These are phyloP conservation scores for Drechslera avenae DNA, from an alignment of 2,329 filamentous ascomycete species.

Conservation along the genomic window DNA sequence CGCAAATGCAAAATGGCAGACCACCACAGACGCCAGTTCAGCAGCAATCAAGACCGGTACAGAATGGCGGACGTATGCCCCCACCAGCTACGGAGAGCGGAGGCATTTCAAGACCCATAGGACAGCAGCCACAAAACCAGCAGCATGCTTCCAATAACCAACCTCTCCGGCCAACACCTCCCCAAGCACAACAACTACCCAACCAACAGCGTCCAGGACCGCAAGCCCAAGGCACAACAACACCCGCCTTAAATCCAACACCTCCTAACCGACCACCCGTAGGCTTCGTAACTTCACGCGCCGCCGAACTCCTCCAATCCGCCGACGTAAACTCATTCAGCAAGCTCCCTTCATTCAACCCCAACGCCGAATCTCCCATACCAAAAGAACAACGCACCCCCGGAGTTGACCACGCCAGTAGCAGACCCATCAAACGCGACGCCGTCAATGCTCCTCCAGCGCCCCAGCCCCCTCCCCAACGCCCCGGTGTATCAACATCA, in stretches of 20 bases:
- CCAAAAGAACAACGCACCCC: constrained; percentile 79
- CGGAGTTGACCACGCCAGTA: constrained; percentile 80
- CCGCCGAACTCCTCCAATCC: constrained; percentile 49
- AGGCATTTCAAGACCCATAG: constrained; percentile 22
- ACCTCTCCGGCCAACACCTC: constrained; percentile 31
- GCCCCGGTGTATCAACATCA: constrained; percentile 15
- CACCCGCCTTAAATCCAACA: constrained; percentile 18
- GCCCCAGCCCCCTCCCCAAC: constrained; percentile 19
- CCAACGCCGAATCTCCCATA: constrained; percentile 63
- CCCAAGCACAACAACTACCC: constrained; percentile 27
- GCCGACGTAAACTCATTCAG: constrained; percentile 36
- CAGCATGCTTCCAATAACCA: constrained; percentile 29
- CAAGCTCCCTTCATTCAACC: constrained; percentile 53
- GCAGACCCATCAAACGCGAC: constrained; percentile 70
- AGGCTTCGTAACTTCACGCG: constrained; percentile 55
- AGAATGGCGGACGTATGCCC: constrained; percentile 29
- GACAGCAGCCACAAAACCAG: constrained; percentile 26
- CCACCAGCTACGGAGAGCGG: constrained; percentile 30
- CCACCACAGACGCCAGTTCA: constrained; percentile 36
- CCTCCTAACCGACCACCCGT: constrained; percentile 38
- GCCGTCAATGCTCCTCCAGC: constrained; percentile 30
- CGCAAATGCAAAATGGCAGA: constrained; percentile 34
- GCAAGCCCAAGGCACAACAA: constrained; percentile 10
- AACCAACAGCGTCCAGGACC: constrained; percentile 22
- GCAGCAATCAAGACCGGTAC: constrained; percentile 28